Conservation (phyloP, 1,139 yeast species). For the Spencermartinsiella ligniputridi region DNA sequence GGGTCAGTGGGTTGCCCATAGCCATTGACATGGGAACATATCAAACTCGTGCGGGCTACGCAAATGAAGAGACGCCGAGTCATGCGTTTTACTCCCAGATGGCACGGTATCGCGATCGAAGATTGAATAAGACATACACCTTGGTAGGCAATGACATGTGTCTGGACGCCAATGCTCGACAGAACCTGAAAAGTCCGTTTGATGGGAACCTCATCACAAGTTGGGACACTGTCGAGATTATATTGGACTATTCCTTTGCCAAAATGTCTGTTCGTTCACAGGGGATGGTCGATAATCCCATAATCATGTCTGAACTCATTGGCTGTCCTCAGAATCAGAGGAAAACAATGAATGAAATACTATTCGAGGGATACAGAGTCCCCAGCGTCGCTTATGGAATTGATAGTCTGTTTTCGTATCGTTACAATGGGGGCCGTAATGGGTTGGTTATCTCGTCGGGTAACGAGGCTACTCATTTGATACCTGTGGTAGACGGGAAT, state of each 20-base stretch:
- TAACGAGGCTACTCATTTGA: slow-evolving; percentile 73
- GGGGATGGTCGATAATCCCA: slow-evolving; percentile 66
- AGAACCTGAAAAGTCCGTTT: slow-evolving; percentile 72
- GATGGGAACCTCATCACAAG: slow-evolving; percentile 85
- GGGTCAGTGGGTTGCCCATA: slow-evolving; percentile 60
- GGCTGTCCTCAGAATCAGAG: slow-evolving; percentile 71
- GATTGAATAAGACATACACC: slow-evolving; percentile 57
- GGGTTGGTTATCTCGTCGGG: slow-evolving; percentile 84
- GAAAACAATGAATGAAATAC: slow-evolving; percentile 65
- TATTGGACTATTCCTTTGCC: slow-evolving; percentile 77
- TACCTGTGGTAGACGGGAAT: slow-evolving; percentile 69
- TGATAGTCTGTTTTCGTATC: slow-evolving; percentile 71
- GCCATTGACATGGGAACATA: slow-evolving; percentile 66
- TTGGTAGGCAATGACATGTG: slow-evolving; percentile 80
- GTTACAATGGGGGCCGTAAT: slow-evolving; percentile 41
- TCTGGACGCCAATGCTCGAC: slow-evolving; percentile 62
- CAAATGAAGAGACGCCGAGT: slow-evolving; percentile 49
- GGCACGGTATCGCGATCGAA: slow-evolving; percentile 76
- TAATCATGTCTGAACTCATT: slow-evolving; percentile 75
- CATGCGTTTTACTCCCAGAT: slow-evolving; percentile 65
- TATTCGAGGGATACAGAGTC: slow-evolving; percentile 75
- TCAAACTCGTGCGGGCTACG: slow-evolving; percentile 67
- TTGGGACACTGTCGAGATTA: slow-evolving; percentile 85
- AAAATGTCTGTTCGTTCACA: slow-evolving; percentile 57
- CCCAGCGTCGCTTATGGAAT: slow-evolving; percentile 78